A percentile compares a stretch with the other conserved stretches of the same genome.
Evolutionary conservation across 371 early-diverging fungal species (phyloP).

Genomic region (Apophysomyces variabilis): DNA sequence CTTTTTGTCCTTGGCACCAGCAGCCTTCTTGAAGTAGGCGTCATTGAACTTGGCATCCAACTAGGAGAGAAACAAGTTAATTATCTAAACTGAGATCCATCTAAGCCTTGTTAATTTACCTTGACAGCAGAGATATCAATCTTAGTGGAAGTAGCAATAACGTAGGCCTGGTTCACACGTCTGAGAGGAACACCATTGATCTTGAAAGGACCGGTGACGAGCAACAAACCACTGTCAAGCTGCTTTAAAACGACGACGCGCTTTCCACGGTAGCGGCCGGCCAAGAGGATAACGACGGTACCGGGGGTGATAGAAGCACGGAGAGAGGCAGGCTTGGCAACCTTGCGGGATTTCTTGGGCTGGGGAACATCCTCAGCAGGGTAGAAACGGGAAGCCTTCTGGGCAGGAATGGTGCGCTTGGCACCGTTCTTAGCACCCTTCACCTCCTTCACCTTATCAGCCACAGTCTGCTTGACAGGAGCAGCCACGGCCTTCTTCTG

Average conservation of each 20-base stretch:
- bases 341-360: conserved; percentile 84
- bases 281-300: conserved; percentile 94
- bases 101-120: conserved; percentile 37
- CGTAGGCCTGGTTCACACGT: conserved; percentile 98
- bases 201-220: conserved; percentile 97
- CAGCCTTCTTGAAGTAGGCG: conserved; percentile 82
- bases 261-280: conserved; percentile 97
- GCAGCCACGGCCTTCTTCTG: conserved; percentile 60
- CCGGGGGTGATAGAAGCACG: conserved; percentile 95
- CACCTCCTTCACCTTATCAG: conserved; percentile 78
- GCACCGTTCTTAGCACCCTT: conserved; percentile 83
- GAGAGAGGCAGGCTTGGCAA: conserved; percentile 70
- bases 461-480: conserved; percentile 53
- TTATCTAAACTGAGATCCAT: not conserved
- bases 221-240: conserved; percentile 89
- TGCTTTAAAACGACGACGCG: conserved; percentile 98
- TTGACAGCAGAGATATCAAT: conserved; percentile 82
- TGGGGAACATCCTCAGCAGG: conserved; percentile 81
- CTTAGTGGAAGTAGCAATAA: conserved; percentile 97
- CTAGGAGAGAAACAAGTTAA: conserved; percentile 12
- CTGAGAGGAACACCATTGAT: conserved; percentile 97
- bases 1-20: conserved; percentile 72
- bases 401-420: conserved; percentile 71
- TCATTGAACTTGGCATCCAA: conserved; percentile 81
- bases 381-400: conserved; percentile 80